Percentiles rank a stretch among this genome's conserved stretches.
Evolutionary conservation across 164 flowering plant species (phyloP).

Genomic region (Magnolia kwangsiensis): DNA sequence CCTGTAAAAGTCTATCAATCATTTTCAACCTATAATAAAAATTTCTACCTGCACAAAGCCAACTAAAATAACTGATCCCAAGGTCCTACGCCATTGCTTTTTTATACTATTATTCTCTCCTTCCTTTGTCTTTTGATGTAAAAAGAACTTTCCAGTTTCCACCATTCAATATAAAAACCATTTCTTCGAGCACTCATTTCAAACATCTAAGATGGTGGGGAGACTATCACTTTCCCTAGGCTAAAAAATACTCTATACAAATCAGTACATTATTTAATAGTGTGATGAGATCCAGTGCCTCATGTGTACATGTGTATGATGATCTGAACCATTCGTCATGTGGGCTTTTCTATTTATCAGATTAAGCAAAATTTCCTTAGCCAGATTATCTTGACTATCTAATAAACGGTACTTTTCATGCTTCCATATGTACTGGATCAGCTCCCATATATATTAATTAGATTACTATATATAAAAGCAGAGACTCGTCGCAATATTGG

Average conservation of each 20-base stretch:
- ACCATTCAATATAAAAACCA: conserved; percentile 11
- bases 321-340: not conserved
- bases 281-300: not conserved
- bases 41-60: not conserved
- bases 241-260: not conserved
- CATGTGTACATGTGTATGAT: not conserved
- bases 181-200: not conserved
- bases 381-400: not conserved
- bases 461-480: not conserved
- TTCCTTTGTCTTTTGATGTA: conserved; percentile 15
- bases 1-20: conserved; percentile 26
- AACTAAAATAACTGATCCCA: conserved; percentile 32
- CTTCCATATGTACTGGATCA: too few species aligned
- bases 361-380: not conserved
- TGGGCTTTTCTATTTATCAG: not conserved
- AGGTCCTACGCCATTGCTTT: conserved; percentile 17
- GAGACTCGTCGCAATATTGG: not conserved
- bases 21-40: conserved; percentile 23
- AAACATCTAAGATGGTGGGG: not conserved
- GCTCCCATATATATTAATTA: too few species aligned
- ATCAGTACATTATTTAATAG: not conserved
- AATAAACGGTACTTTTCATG: too few species aligned
- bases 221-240: conserved; percentile 10
- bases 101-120: conserved; percentile 3
- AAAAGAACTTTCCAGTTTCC: conserved; percentile 11